These are phyloP conservation scores for Penicillium desertorum DNA, from an alignment of 495 filamentous ascomycete genomes.

Conservation along the genomic window DNA sequence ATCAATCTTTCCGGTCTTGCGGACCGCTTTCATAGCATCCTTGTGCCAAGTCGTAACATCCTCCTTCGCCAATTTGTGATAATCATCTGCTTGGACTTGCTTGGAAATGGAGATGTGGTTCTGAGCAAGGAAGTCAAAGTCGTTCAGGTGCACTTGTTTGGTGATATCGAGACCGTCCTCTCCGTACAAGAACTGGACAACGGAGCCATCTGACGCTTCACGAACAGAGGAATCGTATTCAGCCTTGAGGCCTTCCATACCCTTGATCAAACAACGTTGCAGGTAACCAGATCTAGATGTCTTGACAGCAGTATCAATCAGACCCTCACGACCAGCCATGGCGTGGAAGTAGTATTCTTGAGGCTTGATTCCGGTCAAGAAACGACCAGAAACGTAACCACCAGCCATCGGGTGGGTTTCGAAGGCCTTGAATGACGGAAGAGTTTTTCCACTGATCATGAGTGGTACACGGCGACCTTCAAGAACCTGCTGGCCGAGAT, in stretches of 20 bases:
- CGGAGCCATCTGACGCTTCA: slow-evolving; percentile 80
- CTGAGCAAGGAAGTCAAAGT: slow-evolving; percentile 86
- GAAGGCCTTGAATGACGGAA: slow-evolving; percentile 91
- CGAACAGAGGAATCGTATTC: slow-evolving; percentile 93
- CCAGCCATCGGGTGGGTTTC: slow-evolving; percentile 88
- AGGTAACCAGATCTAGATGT: slow-evolving; percentile 95
- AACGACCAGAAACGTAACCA: slow-evolving; percentile 92
- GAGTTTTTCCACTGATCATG: slow-evolving; percentile 96
- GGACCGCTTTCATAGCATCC: slow-evolving; percentile 74
- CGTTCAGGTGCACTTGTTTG: slow-evolving; percentile 85
- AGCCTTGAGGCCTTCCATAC: slow-evolving; percentile 92
- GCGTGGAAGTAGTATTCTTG: slow-evolving; percentile 99
- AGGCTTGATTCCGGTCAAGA: slow-evolving; percentile 95
- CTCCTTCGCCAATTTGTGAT: slow-evolving; percentile 51
- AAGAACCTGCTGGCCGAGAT: slow-evolving; percentile 93
- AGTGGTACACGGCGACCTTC: slow-evolving; percentile 93
- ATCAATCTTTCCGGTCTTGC: slow-evolving; percentile 64
- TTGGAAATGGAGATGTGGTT: slow-evolving; percentile 64
- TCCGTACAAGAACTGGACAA: slow-evolving; percentile 95
- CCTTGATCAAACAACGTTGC: slow-evolving; percentile 97
- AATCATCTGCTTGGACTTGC: slow-evolving; percentile 52
- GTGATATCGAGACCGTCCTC: slow-evolving; percentile 95
- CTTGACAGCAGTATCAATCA: slow-evolving; percentile 99
- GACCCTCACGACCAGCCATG: slow-evolving; percentile 97
- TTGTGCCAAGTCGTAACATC: slow-evolving; percentile 58